Conservation (phyloP, 106 monocot genomes). For the Chionographis japonica region DNA sequence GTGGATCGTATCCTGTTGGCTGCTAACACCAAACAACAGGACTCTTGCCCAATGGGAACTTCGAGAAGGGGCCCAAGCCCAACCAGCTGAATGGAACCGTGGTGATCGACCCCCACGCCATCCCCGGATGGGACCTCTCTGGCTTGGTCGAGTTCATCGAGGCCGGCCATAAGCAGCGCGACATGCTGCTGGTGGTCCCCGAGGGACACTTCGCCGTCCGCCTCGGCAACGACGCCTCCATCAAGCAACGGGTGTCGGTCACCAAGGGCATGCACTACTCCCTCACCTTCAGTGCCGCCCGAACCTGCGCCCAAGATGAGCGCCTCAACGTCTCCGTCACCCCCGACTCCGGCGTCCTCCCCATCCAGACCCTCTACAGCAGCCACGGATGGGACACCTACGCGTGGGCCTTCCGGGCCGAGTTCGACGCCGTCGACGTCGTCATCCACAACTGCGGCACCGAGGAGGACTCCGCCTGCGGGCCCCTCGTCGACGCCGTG, state of each 20-base stretch:
- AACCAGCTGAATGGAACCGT: conserved; percentile 32
- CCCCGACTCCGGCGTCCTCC: conserved; percentile 25
- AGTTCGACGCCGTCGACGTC: conserved; percentile 5
- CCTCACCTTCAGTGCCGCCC: conserved; percentile 19
- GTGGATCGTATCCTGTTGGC: too few relatives aligned
- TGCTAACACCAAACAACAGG: neutral
- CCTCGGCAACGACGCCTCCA: conserved; percentile 50
- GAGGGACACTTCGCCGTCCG: conserved; percentile 52
- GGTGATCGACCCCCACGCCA: conserved; percentile 13
- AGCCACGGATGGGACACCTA: conserved; percentile 31
- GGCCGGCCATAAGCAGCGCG: conserved; percentile 51
- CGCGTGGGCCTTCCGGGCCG: conserved; percentile 29
- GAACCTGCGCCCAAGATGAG: conserved; percentile 23
- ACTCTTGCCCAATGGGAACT: conserved; percentile 29
- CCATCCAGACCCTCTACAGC: conserved; percentile 29
- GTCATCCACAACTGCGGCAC: conserved; percentile 27
- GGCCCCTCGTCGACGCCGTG: conserved; percentile 19
- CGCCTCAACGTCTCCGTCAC: conserved; percentile 25
- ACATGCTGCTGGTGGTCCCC: conserved; percentile 59
- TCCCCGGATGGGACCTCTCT: conserved; percentile 41
- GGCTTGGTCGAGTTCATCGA: conserved; percentile 63
- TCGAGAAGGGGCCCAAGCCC: conserved; percentile 30
- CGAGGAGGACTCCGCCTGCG: conserved; percentile 26
- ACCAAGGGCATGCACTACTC: conserved; percentile 13
- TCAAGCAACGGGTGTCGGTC: conserved; percentile 27